These are phyloP conservation scores for Torulaspora microellipsoides DNA, from an alignment of 805 yeast genomes.

Conservation along the genomic window DNA sequence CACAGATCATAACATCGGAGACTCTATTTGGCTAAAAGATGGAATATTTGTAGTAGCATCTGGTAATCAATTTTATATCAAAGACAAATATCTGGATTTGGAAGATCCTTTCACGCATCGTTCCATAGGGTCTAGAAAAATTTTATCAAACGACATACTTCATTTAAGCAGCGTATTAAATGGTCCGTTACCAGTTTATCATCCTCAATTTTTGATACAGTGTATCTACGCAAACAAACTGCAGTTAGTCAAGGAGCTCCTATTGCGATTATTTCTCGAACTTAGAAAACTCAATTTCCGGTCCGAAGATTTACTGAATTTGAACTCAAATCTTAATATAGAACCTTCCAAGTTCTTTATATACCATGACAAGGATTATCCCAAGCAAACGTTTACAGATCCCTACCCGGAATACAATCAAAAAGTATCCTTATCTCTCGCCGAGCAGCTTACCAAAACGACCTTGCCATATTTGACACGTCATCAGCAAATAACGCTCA, in stretches of 20 bases:
- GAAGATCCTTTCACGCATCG: conserved; percentile 47
- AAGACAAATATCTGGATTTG: conserved; percentile 62
- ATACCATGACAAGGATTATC: conserved; percentile 23
- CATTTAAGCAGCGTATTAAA: conserved; percentile 72
- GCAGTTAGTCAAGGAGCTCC: conserved; percentile 49
- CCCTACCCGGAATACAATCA: conserved; percentile 41
- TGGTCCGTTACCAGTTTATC: conserved; percentile 87
- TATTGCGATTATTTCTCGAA: conserved; percentile 48
- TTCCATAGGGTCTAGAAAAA: conserved; percentile 56
- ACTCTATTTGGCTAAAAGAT: conserved; percentile 77
- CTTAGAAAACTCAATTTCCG: conserved; percentile 52
- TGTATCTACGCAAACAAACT: conserved; percentile 58
- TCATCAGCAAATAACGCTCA: conserved; percentile 84
- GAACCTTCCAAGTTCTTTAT: conserved; percentile 27
- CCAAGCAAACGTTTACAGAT: conserved; percentile 32
- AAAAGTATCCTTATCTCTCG: conserved; percentile 44
- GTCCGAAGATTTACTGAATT: conserved; percentile 30
- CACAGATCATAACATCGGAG: conserved; percentile 82
- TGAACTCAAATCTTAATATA: conserved; percentile 33
- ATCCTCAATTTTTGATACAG: conserved; percentile 84
- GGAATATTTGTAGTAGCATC: conserved; percentile 79
- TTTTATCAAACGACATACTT: conserved; percentile 51
- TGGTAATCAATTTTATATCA: conserved; percentile 84
- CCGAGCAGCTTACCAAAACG: conserved; percentile 55
- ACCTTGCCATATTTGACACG: conserved; percentile 79